phyloP scores from a whole-genome alignment of 257 asterid genomes.

The Solanum virginianum region DNA sequence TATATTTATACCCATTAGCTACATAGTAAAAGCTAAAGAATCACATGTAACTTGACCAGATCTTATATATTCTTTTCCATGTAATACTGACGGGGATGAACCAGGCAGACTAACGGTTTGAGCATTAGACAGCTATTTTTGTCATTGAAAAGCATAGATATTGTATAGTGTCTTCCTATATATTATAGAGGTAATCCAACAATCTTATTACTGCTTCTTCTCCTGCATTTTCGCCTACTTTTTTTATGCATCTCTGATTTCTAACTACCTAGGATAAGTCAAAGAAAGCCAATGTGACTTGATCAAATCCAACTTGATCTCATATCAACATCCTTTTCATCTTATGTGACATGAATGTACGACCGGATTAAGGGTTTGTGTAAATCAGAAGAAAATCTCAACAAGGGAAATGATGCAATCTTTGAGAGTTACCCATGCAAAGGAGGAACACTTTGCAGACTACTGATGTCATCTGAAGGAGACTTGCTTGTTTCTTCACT shows the following conservation, averaged over 20 bases:
- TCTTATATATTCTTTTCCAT: background rate
- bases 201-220: background rate
- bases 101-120: background rate
- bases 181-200: background rate
- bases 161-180: background rate
- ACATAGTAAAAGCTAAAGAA: background rate
- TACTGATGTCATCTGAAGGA: slow-evolving; percentile 36
- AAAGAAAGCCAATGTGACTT: background rate
- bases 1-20: background rate
- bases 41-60: background rate
- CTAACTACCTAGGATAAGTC: background rate
- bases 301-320: background rate
- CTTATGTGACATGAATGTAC: background rate
- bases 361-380: background rate
- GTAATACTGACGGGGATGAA: background rate
- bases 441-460: slow-evolving; percentile 38
- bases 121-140: background rate
- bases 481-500: slow-evolving; percentile 43
- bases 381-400: background rate
- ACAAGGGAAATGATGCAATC: background rate
- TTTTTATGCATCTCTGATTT: background rate
- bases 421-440: slow-evolving; percentile 51
- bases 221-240: background rate
- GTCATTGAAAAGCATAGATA: background rate
- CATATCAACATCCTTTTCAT: background rate